phyloP scores from a whole-genome alignment of 1,284 basidiomycete genomes.

The Cerioporus squamosus region DNA sequence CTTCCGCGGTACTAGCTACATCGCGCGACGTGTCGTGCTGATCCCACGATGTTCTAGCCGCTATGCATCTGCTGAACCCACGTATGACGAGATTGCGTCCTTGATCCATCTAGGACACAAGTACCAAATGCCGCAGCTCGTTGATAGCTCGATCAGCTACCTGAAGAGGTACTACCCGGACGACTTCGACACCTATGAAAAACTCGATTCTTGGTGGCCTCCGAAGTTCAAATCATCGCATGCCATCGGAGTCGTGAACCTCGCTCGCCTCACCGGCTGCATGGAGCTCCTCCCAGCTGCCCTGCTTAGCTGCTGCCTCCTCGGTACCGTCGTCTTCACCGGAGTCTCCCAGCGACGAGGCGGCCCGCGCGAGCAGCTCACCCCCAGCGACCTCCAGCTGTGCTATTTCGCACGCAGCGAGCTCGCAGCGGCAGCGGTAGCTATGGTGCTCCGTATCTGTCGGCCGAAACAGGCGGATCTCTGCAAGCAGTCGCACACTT shows the following conservation, averaged over 20 bases:
- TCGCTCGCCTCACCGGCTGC: neutral
- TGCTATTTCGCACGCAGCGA: too few species aligned
- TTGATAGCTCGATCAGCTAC: neutral
- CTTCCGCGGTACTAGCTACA: neutral
- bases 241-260: constrained; percentile 3
- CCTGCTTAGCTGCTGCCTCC: neutral
- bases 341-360: neutral
- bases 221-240: neutral
- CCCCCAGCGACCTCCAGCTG: too few species aligned
- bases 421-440: too few species aligned
- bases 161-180: neutral
- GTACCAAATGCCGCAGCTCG: neutral
- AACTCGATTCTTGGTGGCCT: neutral
- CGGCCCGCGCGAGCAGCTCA: too few species aligned
- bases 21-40: neutral
- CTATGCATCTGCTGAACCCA: neutral
- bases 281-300: neutral
- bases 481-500: too few species aligned
- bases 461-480: too few species aligned
- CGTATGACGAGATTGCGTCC: neutral
- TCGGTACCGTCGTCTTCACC: neutral
- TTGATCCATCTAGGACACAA: constrained; percentile 4
- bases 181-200: neutral
- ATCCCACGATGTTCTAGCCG: neutral
- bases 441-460: too few species aligned